These are phyloP conservation scores for Clarireedia paspali DNA, from an alignment of 2,329 filamentous ascomycete genomes.

Conservation along the genomic window DNA sequence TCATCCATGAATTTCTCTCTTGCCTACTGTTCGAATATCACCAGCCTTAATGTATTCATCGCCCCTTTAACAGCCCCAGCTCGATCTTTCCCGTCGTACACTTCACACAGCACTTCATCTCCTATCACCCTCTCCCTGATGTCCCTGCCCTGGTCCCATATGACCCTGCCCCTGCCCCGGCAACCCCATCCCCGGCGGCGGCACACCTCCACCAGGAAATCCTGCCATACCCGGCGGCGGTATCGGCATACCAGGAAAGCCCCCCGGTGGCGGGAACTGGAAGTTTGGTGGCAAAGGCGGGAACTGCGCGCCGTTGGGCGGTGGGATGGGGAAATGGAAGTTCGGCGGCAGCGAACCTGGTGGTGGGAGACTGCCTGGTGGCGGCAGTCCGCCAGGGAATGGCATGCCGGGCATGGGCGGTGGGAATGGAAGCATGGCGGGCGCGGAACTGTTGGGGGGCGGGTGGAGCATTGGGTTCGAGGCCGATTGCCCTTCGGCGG, in stretches of 20 bases:
- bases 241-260: conserved; percentile 16
- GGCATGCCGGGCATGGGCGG: conserved; percentile 17
- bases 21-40: too few species aligned
- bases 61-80: too few species aligned
- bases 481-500: conserved; percentile 81
- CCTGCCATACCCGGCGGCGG: conserved; percentile 6
- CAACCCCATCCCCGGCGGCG: not conserved
- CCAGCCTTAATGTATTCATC: too few species aligned
- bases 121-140: too few species aligned
- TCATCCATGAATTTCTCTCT: too few species aligned
- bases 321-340: conserved; percentile 14
- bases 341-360: conserved; percentile 24
- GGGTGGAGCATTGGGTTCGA: conserved; percentile 69
- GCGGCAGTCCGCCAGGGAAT: conserved; percentile 28
- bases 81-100: too few species aligned
- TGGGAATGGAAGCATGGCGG: conserved; percentile 23
- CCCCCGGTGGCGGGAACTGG: conserved; percentile 34
- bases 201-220: conserved; percentile 3
- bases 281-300: conserved; percentile 45
- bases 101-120: too few species aligned
- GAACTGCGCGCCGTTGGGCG: conserved; percentile 33
- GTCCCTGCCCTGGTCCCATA: too few species aligned
- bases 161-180: too few species aligned
- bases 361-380: conserved; percentile 21
- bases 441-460: conserved; percentile 21